These are phyloP conservation scores for Cardiospermum halicacabum DNA, from an alignment of 345 rosid genomes.

Conservation along the genomic window DNA sequence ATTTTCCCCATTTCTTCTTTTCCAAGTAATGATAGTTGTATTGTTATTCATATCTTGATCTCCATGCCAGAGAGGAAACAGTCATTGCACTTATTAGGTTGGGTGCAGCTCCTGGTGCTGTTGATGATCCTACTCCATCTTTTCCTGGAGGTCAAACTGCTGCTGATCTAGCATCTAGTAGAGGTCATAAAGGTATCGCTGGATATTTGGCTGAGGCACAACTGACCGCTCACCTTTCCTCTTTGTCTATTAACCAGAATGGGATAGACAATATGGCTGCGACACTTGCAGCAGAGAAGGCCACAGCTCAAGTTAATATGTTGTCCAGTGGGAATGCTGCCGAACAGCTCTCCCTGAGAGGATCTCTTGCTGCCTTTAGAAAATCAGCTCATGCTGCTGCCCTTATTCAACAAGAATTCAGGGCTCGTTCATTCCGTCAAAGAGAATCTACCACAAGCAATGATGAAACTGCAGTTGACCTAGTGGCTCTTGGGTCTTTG, in stretches of 20 bases:
- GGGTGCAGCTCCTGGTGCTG: conserved; percentile 54
- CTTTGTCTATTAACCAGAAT: conserved; percentile 28
- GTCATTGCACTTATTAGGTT: conserved; percentile 45
- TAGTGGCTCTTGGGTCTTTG: conserved; percentile 42
- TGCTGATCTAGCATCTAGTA: conserved; percentile 56
- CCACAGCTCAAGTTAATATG: conserved; percentile 16
- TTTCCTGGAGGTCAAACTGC: conserved; percentile 59
- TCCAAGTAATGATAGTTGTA: not conserved
- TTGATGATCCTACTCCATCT: conserved; percentile 55
- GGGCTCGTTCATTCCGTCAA: conserved; percentile 33
- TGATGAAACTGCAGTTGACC: conserved; percentile 34
- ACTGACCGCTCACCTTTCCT: conserved; percentile 39
- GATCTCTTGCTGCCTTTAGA: conserved; percentile 59
- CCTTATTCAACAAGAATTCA: conserved; percentile 48
- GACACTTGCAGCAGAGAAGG: conserved; percentile 23
- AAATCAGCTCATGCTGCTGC: conserved; percentile 64
- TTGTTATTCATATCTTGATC: conserved; percentile 8
- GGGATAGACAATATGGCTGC: conserved; percentile 16
- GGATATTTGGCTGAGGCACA: conserved; percentile 57
- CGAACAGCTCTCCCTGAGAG: conserved; percentile 43
- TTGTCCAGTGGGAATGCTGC: conserved; percentile 13
- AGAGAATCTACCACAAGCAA: conserved; percentile 30
- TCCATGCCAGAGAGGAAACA: conserved; percentile 47
- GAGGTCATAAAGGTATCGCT: conserved; percentile 67
- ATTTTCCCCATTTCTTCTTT: not conserved